These are phyloP conservation scores for Ensete ventricosum DNA, from an alignment of 176 grass and related monocot genomes.

Conservation along the genomic window DNA sequence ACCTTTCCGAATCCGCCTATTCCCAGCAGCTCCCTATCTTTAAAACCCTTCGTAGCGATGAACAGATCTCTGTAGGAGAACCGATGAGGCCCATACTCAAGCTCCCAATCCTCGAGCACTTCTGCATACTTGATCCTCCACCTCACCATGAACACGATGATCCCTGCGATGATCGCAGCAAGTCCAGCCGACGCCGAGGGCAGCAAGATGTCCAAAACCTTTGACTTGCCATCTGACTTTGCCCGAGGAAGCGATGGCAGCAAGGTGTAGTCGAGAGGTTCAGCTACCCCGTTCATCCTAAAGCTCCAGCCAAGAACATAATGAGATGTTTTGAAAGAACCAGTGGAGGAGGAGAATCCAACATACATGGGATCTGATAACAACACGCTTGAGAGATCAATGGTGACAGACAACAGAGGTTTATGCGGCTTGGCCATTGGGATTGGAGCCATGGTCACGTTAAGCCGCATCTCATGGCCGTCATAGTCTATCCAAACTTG, in stretches of 20 bases:
- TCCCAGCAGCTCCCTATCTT: conserved; percentile 28
- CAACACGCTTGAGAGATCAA: conserved; percentile 25
- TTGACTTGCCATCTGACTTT: neutral
- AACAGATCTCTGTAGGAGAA: conserved; percentile 38
- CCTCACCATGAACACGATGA: neutral
- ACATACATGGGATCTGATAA: neutral
- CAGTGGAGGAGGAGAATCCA: conserved; percentile 13
- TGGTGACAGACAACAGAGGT: conserved; percentile 8
- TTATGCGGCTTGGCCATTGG: neutral
- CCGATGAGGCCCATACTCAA: conserved; percentile 25
- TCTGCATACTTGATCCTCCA: conserved; percentile 28
- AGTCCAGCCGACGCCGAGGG: conserved; percentile 9
- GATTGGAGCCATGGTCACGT: conserved; percentile 29
- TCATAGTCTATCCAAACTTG: conserved; percentile 27
- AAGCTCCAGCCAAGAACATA: conserved; percentile 38
- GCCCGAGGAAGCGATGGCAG: no score
- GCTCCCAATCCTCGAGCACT: conserved; percentile 36
- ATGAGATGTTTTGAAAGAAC: neutral
- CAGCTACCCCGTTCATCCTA: neutral
- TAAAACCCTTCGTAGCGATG: conserved; percentile 30
- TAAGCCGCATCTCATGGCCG: neutral
- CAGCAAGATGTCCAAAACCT: conserved; percentile 4
- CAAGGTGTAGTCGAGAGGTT: no score
- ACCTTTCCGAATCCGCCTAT: conserved; percentile 40
- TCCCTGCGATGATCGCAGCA: conserved; percentile 3